Percentiles rank a stretch among this genome's conserved stretches.
Evolutionary conservation across 2,329 filamentous ascomycete species (phyloP).

Genomic region (Exophiala calicioides): DNA sequence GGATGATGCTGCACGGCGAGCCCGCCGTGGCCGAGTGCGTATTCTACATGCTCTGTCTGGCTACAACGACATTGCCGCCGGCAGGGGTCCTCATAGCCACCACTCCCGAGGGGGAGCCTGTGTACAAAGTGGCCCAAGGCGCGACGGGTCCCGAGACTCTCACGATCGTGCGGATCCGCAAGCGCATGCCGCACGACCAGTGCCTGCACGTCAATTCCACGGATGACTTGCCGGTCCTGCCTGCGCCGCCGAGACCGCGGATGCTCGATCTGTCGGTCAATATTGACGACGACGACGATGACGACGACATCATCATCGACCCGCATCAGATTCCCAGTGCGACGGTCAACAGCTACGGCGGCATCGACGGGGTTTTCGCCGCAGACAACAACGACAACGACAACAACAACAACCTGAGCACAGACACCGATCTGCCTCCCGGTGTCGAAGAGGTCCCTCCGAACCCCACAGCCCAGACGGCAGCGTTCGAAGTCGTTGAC

Average conservation of each 20-base stretch:
- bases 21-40: slow-evolving; percentile 3
- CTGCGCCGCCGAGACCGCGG: slow-evolving; percentile 5
- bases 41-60: slow-evolving; percentile 8
- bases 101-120: not conserved
- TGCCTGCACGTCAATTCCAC: slow-evolving; percentile 5
- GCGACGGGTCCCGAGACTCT: slow-evolving; percentile 5
- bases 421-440: slow-evolving; percentile 1
- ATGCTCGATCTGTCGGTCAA: not conserved
- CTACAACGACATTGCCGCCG: not conserved
- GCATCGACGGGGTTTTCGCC: not conserved
- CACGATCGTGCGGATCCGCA: slow-evolving; percentile 14
- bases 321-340: not conserved
- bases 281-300: not conserved
- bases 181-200: not conserved
- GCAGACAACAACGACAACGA: not conserved
- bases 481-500: too few species aligned
- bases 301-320: not conserved
- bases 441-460: too few species aligned
- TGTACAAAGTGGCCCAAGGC: too few species aligned
- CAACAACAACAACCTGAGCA: not conserved
- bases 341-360: not conserved
- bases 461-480: too few species aligned
- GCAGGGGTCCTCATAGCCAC: not conserved
- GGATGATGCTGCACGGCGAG: not conserved
- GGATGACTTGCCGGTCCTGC: slow-evolving; percentile 12